phyloP scores from a whole-genome alignment of 164 flowering plant genomes.

The Nymphaea colorata region DNA sequence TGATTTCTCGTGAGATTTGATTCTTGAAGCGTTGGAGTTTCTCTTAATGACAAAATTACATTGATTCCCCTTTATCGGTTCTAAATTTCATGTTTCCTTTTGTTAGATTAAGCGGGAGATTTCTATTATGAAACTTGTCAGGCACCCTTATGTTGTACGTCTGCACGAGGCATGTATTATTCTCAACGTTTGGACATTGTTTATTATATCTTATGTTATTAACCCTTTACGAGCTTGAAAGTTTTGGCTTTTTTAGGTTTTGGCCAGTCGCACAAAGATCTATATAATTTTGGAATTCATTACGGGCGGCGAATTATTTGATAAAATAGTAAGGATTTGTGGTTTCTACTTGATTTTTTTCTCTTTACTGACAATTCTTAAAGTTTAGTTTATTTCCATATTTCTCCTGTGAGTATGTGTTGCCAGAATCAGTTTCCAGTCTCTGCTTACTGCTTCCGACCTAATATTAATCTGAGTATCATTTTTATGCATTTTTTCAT shows the following conservation, averaged over 20 bases:
- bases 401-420: neutral
- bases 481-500: neutral
- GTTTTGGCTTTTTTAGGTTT: constrained; percentile 33
- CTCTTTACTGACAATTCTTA: neutral
- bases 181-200: neutral
- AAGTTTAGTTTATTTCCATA: neutral
- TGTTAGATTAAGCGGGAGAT: constrained; percentile 95
- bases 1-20: neutral
- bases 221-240: neutral
- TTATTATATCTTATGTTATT: too few relatives aligned
- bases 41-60: neutral
- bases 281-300: constrained; percentile 94
- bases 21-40: neutral
- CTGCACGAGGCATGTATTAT: constrained; percentile 62
- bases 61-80: neutral
- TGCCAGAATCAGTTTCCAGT: too few relatives aligned
- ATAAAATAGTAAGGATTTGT: constrained; percentile 69
- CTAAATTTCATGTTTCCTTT: neutral
- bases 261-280: constrained; percentile 96
- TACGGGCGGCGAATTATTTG: constrained; percentile 98
- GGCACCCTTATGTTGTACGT: constrained; percentile 95
- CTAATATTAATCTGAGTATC: too few relatives aligned
- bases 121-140: constrained; percentile 93
- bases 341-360: neutral
- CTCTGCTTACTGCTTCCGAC: too few relatives aligned